phyloP scores from a whole-genome alignment of 306 rosid species.

The Rosa multiflora region DNA sequence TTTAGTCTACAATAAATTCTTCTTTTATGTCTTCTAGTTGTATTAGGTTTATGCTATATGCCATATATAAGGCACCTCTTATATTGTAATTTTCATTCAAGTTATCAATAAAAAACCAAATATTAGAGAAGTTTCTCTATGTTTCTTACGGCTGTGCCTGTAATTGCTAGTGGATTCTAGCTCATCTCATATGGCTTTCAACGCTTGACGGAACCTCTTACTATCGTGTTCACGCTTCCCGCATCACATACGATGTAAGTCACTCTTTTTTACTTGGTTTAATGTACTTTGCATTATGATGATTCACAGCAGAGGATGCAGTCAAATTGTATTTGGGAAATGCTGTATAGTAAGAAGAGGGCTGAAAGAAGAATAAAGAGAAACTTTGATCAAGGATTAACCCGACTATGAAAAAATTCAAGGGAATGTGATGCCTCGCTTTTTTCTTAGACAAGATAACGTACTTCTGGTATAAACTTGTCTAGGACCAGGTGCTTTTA shows the following conservation, averaged over 20 bases:
- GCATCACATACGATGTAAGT: not conserved
- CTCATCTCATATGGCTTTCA: no score
- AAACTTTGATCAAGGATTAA: not conserved
- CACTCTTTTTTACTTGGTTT: not conserved
- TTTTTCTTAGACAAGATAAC: conserved; percentile 2
- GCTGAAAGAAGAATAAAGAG: not conserved
- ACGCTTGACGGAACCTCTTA: no score
- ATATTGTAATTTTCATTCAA: no score
- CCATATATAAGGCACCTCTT: no score
- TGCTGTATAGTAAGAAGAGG: not conserved
- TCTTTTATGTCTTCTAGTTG: no score
- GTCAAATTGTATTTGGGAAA: not conserved
- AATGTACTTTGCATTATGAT: not conserved
- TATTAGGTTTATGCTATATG: no score
- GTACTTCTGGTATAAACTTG: not conserved
- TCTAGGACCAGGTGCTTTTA: conserved; percentile 10
- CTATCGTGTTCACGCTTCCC: no score
- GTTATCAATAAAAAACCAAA: no score
- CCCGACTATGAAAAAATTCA: not conserved
- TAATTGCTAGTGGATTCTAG: no score
- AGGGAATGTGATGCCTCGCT: not conserved
- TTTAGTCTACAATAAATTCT: no score
- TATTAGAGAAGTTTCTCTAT: no score
- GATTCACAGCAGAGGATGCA: not conserved
- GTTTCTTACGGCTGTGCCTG: no score